Percentiles rank a stretch among this genome's conserved stretches.
Evolutionary conservation across 176 grass and related monocot species (phyloP).

Genomic region (Phoenix roebelenii): DNA sequence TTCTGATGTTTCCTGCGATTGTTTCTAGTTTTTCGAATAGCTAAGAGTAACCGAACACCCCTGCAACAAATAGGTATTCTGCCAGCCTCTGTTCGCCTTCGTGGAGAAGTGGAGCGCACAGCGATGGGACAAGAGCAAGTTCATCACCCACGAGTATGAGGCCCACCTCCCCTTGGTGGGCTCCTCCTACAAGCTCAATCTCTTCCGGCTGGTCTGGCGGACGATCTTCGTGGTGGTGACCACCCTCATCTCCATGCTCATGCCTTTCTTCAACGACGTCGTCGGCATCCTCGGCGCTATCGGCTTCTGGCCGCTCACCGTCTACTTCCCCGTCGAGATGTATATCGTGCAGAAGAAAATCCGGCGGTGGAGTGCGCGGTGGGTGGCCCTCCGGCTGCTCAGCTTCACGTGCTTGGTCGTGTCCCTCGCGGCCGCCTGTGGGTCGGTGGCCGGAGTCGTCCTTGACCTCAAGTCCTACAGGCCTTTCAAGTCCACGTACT

Average conservation of each 20-base stretch:
- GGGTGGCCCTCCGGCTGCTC: slow-evolving; percentile 32
- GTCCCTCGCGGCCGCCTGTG: slow-evolving; percentile 35
- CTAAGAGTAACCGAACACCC: neutral
- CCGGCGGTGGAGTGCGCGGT: slow-evolving; percentile 14
- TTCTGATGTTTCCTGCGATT: too few relatives aligned
- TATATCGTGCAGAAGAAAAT: slow-evolving; percentile 33
- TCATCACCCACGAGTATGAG: slow-evolving; percentile 34
- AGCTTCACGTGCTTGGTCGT: slow-evolving; percentile 29
- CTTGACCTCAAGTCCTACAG: slow-evolving; percentile 37
- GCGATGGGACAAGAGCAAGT: slow-evolving; percentile 28
- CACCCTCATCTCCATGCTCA: slow-evolving; percentile 38
- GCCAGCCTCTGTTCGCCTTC: slow-evolving; percentile 52
- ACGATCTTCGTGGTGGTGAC: slow-evolving; percentile 31
- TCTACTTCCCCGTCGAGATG: slow-evolving; percentile 64
- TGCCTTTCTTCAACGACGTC: slow-evolving; percentile 50
- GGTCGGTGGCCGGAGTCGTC: slow-evolving; percentile 32
- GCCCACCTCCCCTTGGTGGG: neutral
- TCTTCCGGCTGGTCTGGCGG: slow-evolving; percentile 45
- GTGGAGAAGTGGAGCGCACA: slow-evolving; percentile 33
- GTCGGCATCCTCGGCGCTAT: slow-evolving; percentile 43
- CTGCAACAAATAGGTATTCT: slow-evolving; percentile 24
- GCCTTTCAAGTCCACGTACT: slow-evolving; percentile 23
- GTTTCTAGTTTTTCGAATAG: too few relatives aligned
- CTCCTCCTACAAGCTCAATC: slow-evolving; percentile 25
- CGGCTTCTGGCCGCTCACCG: slow-evolving; percentile 63